These are phyloP conservation scores for Yarrowia osloensis DNA, from an alignment of 805 yeast genomes.

Conservation along the genomic window DNA sequence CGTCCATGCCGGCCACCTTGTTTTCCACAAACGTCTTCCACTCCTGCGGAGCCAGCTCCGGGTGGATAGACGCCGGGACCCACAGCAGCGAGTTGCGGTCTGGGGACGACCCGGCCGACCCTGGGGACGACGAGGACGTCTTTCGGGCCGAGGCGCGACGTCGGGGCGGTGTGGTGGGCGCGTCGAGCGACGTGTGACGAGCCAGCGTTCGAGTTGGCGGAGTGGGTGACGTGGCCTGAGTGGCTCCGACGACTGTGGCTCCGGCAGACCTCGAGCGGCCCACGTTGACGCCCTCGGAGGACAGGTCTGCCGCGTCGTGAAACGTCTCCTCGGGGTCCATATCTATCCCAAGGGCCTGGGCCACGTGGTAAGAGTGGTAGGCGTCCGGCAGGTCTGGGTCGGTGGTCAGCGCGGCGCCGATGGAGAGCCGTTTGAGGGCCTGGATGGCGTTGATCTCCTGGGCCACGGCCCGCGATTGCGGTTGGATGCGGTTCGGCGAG, in stretches of 20 bases:
- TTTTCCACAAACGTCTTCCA: constrained; percentile 48
- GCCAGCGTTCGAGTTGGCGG: background rate
- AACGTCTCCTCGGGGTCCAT: constrained; percentile 12
- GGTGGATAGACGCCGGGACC: constrained; percentile 96
- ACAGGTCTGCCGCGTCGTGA: constrained; percentile 6
- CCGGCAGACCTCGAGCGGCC: background rate
- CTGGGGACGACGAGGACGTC: constrained; percentile 36
- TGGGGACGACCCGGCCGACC: constrained; percentile 8
- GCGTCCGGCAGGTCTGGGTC: constrained; percentile 47
- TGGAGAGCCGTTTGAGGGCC: constrained; percentile 46
- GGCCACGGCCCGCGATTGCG: constrained; percentile 42
- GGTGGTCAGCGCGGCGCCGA: constrained; percentile 43
- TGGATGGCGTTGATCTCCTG: constrained; percentile 48
- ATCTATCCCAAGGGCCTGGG: constrained; percentile 27
- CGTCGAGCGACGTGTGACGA: constrained; percentile 26
- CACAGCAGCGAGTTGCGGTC: constrained; percentile 54
- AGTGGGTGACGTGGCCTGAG: background rate
- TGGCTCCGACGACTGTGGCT: too few relatives aligned
- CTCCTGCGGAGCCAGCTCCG: constrained; percentile 91
- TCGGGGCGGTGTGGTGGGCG: constrained; percentile 19
- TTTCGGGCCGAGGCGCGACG: background rate
- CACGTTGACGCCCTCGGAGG: background rate
- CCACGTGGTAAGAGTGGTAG: constrained; percentile 18
- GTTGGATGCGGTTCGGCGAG: constrained; percentile 32
- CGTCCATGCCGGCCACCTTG: constrained; percentile 44